Base-by-base conservation (phyloP, 768 basidiomycete genomes). In the Hericium alpestre region DNA sequence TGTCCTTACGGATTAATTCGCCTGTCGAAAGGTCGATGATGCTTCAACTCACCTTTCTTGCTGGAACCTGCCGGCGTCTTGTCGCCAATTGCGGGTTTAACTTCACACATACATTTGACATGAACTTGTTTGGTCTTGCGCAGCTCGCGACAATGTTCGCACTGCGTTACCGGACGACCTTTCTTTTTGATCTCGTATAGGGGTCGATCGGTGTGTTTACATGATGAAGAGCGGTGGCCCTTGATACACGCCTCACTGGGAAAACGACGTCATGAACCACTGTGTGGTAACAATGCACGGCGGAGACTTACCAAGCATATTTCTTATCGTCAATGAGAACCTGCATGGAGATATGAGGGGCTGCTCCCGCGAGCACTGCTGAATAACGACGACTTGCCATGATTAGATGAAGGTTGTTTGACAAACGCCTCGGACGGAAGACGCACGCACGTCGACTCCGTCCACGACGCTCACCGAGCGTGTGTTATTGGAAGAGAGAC, bases 111-210 rank as follows among this genome's bases (percentile, higher is more conserved):
- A 68, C 90, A 92, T 65, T 88, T 91, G 37, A 87, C 86, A 66
- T 93, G 90, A 37, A 91, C 76, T 59, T 80, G 83, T 69, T 83
- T 86, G 46, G 84, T 85, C 69, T 90, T 86, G 16, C 93, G 80
- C 38, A 89, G 76, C 63, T 90, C 82, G 38, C 90, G 83, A 66
- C 93, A 95, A 63, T 82, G 83, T 55, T 81, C 77, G 71, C 93
- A 96, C 68, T 95, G 93, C 7, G 93, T 91, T 15, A 92, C 81
- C 0, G 93, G 93, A 7, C 93, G 79, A 2, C 93, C 93, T 68
- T 95, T 93, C 75, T 87, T 90, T 77, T 93, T 90, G 58, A 95
- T 84, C 69, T 94, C 90, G 60, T 90, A 93, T n/a, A 96, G 76
- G 4, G 92, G 91, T 18, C 93, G 77, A 63, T 92, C 89, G 32